A percentile compares a stretch with the other conserved stretches of the same genome.
These are phyloP conservation scores for Macrocybe sp. DNA, from an alignment of 1,284 basidiomycete species.

Conservation along the genomic window DNA sequence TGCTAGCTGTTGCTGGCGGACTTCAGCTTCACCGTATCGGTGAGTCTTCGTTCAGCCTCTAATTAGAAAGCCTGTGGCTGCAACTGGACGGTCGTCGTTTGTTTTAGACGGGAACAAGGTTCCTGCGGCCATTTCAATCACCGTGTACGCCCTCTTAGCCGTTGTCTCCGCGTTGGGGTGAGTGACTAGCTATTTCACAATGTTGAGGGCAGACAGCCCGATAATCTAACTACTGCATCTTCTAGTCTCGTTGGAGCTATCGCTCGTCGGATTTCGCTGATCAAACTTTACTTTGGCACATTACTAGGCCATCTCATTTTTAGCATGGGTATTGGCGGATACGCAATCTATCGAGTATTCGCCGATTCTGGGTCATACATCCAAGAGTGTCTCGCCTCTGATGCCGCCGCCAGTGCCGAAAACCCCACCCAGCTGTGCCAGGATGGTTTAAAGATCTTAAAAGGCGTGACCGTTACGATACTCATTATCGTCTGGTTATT, in stretches of 20 bases:
- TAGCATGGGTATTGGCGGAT: conserved; percentile 36
- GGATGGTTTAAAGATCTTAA: conserved; percentile 31
- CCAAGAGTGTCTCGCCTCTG: conserved; percentile 27
- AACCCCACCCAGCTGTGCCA: conserved; percentile 25
- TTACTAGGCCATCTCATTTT: conserved; percentile 35
- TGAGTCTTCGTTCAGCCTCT: background rate
- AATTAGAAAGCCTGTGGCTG: background rate
- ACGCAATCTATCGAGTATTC: conserved; percentile 36
- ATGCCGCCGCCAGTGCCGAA: conserved; percentile 12
- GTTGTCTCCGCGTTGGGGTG: conserved; percentile 39
- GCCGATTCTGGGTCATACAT: conserved; percentile 30
- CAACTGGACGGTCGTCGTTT: background rate
- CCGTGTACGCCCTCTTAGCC: conserved; percentile 34
- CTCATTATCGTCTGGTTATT: conserved; percentile 39
- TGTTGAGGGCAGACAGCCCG: background rate
- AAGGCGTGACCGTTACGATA: conserved; percentile 31
- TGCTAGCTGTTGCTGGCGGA: conserved; percentile 28
- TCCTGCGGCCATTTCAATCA: conserved; percentile 32
- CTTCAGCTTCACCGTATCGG: conserved; percentile 12
- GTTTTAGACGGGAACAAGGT: conserved; percentile 29
- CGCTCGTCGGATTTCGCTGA: conserved; percentile 28
- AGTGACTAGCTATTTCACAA: conserved; percentile 1
- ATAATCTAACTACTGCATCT: conserved; percentile 5
- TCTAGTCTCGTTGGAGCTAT: conserved; percentile 36
- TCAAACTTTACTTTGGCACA: conserved; percentile 33